phyloP scores from a whole-genome alignment of 371 early-diverging fungal genomes.

The Batrachochytrium dendrobatidis region DNA sequence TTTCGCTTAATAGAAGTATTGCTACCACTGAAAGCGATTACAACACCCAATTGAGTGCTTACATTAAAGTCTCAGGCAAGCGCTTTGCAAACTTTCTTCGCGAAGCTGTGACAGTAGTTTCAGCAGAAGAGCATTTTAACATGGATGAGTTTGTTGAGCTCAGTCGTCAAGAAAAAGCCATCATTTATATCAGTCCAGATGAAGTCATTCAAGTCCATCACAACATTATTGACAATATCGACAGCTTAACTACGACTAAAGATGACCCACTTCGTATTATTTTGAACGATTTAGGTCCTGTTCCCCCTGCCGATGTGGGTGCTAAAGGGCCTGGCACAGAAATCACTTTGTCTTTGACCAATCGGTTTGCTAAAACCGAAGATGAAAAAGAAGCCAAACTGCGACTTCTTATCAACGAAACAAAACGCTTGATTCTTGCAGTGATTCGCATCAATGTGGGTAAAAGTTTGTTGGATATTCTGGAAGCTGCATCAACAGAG shows the following conservation, averaged over 20 bases:
- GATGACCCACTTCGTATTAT: constrained; percentile 74
- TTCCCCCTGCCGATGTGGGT: constrained; percentile 54
- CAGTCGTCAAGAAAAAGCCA: constrained; percentile 73
- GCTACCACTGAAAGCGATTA: constrained; percentile 46
- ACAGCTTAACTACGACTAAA: constrained; percentile 37
- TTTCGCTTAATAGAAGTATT: constrained; percentile 73
- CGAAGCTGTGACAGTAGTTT: constrained; percentile 39
- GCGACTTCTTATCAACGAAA: constrained; percentile 72
- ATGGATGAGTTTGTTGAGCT: constrained; percentile 86
- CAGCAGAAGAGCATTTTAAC: constrained; percentile 82
- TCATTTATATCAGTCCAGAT: constrained; percentile 77
- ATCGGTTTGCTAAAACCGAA: constrained; percentile 53
- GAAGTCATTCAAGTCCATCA: constrained; percentile 86
- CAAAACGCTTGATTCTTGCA: constrained; percentile 78
- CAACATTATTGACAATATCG: constrained; percentile 66
- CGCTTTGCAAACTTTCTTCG: constrained; percentile 71
- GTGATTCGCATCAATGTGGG: constrained; percentile 82
- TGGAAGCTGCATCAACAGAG: constrained; percentile 61
- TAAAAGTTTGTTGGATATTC: constrained; percentile 66
- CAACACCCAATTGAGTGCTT: constrained; percentile 49
- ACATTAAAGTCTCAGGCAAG: constrained; percentile 63
- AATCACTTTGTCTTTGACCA: constrained; percentile 61
- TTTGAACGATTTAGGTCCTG: constrained; percentile 72
- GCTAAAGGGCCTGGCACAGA: constrained; percentile 50
- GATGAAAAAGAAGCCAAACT: constrained; percentile 57